Base-by-base conservation (phyloP, 2,329 filamentous ascomycete species). In the Monosporascus ibericus region DNA sequence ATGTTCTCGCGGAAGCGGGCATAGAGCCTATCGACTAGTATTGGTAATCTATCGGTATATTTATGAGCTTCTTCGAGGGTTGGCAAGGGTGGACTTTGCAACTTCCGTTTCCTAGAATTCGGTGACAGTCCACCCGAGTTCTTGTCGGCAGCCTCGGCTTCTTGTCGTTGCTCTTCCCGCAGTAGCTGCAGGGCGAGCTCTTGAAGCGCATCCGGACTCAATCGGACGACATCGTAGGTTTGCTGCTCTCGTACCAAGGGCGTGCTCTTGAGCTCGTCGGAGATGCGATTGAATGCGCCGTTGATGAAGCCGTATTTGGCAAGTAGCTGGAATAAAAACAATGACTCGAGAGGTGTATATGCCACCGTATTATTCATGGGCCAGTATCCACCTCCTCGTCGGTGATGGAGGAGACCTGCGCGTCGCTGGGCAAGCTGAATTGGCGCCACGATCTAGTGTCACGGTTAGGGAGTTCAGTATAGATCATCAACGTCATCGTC, bases 341-440 rank as follows among this genome's bases (percentile, higher is more conserved):
- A 80, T 66, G 86, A 88, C 79, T 95, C 91, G 76, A 95, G 87
- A 62, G 86, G 82, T 67, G 90, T 92, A 73, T 94, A 92, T 65
- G 79, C 76, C 66, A 82, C 78, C 70, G 72, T 69, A 65, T 71
- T 70, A 75, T 75, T 79, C 78, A 81, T 81, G 70, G 75, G 77
- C 75, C 75, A 68, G 67, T 70, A 71, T 72, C 71, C 74, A 66
- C 77, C 76, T 79, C 77, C 11, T 6, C 42, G 77, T 74, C 74
- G 73, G 71, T 70, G 70, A 72, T 78, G 76, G 76, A 79, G 75
- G 77, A 74, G 72, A 72, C 70, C 72, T 72, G 77, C 70, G 69
- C 73, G 75, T 74, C 71, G 74, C 69, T 76, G 70, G 64, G 75
- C 67, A 65, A 75, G 72, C 65, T 79, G 75, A 68, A 80, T 72